Percentiles rank a stretch among this genome's conserved stretches.
Conservation (phyloP, 2,329 filamentous ascomycete genomes). For the Rhytidhysteron rufulum region DNA sequence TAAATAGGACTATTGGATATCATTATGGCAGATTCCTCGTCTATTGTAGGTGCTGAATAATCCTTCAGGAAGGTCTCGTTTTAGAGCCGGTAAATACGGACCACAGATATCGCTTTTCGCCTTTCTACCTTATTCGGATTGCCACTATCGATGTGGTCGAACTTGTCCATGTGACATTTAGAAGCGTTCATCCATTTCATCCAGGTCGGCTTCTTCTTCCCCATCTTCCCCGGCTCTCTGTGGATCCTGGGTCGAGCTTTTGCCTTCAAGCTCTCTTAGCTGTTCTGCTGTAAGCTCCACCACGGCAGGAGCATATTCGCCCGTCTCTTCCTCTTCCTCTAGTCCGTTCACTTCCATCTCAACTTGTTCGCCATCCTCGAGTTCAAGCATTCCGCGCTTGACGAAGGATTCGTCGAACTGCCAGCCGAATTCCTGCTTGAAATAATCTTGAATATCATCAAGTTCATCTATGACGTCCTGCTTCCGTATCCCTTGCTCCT, state of each 20-base stretch:
- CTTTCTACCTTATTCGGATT: constrained; percentile 5
- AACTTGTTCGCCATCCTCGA: constrained; percentile 62
- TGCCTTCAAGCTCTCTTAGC: constrained; percentile 31
- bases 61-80: too few species aligned
- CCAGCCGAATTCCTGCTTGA: constrained; percentile 56
- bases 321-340: constrained; percentile 61
- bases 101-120: too few species aligned
- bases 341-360: constrained; percentile 53
- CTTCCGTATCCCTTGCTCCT: constrained; percentile 39
- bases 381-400: constrained; percentile 54
- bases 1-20: too few species aligned
- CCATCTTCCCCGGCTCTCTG: too few species aligned
- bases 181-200: constrained; percentile 38
- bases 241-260: constrained; percentile 15
- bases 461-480: constrained; percentile 51
- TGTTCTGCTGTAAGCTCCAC: constrained; percentile 52
- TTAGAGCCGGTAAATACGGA: too few species aligned
- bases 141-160: neutral
- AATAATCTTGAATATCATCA: constrained; percentile 52
- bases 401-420: constrained; percentile 53
- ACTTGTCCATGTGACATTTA: constrained; percentile 11
- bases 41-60: too few species aligned
- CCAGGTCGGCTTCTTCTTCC: constrained; percentile 33
- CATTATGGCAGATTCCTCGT: too few species aligned
- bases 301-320: constrained; percentile 61